phyloP scores from a whole-genome alignment of 2,329 filamentous ascomycete genomes.

The Ophioceras dolichostomum region DNA sequence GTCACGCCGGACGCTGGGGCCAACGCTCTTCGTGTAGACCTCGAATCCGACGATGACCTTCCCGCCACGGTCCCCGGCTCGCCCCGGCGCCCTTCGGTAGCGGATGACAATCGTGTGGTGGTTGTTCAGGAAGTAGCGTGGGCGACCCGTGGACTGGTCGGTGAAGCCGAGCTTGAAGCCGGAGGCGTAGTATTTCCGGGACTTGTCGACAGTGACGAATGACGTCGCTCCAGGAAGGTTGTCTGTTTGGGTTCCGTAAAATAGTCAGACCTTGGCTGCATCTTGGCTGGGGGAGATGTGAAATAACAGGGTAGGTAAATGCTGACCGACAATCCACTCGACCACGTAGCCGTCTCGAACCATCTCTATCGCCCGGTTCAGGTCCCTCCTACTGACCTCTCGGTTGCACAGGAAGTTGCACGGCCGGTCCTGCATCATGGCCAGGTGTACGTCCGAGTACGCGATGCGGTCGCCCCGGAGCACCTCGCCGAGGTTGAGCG shows the following conservation, averaged over 20 bases:
- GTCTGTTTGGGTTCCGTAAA: no score
- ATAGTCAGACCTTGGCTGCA: background rate
- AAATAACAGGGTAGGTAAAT: background rate
- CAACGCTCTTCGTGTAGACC: slow-evolving; percentile 78
- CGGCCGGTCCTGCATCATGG: slow-evolving; percentile 63
- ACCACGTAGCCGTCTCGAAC: slow-evolving; percentile 73
- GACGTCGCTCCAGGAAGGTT: slow-evolving; percentile 82
- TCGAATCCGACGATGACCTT: slow-evolving; percentile 84
- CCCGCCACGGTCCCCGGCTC: slow-evolving; percentile 54
- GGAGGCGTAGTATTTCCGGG: slow-evolving; percentile 75
- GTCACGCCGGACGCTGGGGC: slow-evolving; percentile 43
- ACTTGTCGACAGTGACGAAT: slow-evolving; percentile 77
- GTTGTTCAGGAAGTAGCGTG: slow-evolving; percentile 70
- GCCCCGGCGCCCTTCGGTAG: slow-evolving; percentile 59
- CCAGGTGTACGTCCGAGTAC: slow-evolving; percentile 70
- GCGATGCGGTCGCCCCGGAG: slow-evolving; percentile 77
- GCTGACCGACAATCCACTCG: slow-evolving; percentile 64
- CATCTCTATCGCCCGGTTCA: slow-evolving; percentile 58
- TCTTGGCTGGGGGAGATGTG: background rate
- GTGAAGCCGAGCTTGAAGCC: slow-evolving; percentile 82
- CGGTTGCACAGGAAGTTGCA: slow-evolving; percentile 62
- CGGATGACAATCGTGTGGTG: slow-evolving; percentile 78
- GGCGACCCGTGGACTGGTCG: slow-evolving; percentile 47
- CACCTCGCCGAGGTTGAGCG: slow-evolving; percentile 77
- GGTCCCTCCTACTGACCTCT: slow-evolving; percentile 49